Percentiles rank a stretch among this genome's conserved stretches.
Evolutionary conservation across 192 early-diverging fungal species (phyloP).

Genomic region (Paraglomus occultum): DNA sequence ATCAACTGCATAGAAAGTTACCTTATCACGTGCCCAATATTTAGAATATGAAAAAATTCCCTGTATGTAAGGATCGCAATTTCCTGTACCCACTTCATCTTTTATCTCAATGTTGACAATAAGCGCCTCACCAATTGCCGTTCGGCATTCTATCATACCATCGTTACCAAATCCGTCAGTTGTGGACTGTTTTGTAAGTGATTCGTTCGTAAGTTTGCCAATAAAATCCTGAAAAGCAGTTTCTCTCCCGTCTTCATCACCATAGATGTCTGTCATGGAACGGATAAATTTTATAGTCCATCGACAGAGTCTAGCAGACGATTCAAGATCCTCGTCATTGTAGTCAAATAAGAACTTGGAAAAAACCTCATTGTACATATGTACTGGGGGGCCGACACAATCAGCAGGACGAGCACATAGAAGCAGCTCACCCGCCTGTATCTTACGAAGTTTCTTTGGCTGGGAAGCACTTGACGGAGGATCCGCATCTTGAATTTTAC

Average conservation of each 20-base stretch:
- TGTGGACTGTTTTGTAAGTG: too few species aligned
- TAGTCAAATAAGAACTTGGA: conserved; percentile 1
- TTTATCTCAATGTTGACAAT: neutral
- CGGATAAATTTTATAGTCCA: neutral
- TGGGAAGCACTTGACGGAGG: neutral
- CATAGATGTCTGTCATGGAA: neutral
- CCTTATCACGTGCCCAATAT: conserved; percentile 5
- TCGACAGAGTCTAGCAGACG: neutral
- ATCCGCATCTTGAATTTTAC: too few species aligned
- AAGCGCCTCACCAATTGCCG: neutral
- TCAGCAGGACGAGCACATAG: neutral
- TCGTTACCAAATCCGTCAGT: too few species aligned
- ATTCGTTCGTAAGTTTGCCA: neutral
- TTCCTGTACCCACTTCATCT: neutral
- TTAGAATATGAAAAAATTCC: neutral
- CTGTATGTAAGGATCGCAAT: neutral
- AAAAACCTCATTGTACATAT: conserved; percentile 15
- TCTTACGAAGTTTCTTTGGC: neutral
- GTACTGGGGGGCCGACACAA: neutral
- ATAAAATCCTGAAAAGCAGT: conserved; percentile 1
- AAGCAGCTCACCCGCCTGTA: neutral
- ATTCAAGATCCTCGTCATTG: neutral
- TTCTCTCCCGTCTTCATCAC: neutral
- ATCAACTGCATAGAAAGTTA: neutral
- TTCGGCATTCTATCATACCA: neutral